Conservation (phyloP, 2,329 filamentous ascomycete species). For the Cadophora luteo-olivacea region DNA sequence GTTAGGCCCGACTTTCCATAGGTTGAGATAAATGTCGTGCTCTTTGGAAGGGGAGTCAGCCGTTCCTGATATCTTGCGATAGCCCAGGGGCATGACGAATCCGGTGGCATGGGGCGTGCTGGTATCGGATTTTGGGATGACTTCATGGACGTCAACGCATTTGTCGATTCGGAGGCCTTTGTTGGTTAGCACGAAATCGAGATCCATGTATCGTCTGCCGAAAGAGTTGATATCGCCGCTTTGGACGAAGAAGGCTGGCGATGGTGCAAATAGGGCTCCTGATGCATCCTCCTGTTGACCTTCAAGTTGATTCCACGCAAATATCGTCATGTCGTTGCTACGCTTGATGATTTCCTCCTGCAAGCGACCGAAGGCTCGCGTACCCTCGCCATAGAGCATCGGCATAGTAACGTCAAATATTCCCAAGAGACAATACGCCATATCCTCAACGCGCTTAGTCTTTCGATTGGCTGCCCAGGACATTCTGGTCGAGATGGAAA, state of each 20-base stretch:
- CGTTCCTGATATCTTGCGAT: background rate
- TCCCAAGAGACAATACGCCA: constrained; percentile 47
- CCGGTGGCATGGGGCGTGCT: background rate
- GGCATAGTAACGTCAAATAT: constrained; percentile 48
- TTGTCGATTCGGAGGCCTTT: constrained; percentile 18
- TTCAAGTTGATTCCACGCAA: constrained; percentile 39
- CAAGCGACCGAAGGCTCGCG: constrained; percentile 45
- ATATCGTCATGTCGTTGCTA: constrained; percentile 46
- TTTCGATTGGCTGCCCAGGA: constrained; percentile 46
- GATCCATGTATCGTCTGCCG: background rate
- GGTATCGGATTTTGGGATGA: background rate
- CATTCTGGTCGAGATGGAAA: constrained; percentile 46
- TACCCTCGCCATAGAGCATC: constrained; percentile 48
- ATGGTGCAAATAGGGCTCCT: constrained; percentile 9
- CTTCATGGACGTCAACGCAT: constrained; percentile 1
- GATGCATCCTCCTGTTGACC: background rate
- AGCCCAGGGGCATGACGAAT: background rate
- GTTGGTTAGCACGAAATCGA: constrained; percentile 15
- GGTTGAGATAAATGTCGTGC: background rate
- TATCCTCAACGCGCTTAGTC: constrained; percentile 45
- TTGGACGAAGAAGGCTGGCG: constrained; percentile 6
- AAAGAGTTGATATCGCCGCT: background rate
- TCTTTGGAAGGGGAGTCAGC: background rate
- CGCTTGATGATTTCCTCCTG: constrained; percentile 47
- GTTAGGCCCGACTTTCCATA: constrained; percentile 15